Evolutionary conservation across 179 eudicot genomes (phyloP), one percentile per base, ranked within the genome.

Genomic region (Nepenthes alata): DNA sequence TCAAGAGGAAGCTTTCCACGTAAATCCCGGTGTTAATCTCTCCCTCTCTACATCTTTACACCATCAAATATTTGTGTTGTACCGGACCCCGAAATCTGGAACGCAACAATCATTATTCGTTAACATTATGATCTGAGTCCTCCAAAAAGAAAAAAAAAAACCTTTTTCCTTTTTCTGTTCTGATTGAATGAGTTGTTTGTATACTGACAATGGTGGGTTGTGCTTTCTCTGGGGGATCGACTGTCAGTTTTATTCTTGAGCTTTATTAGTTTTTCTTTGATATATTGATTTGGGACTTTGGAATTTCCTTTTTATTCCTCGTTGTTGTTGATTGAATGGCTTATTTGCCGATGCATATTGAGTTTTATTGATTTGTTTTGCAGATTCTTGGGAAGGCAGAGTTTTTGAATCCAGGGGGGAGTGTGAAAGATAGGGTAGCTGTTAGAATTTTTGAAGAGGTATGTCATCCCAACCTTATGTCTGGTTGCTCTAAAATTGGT

Each of bases 301-400:
- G 1, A 57, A 36, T 39, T 47, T 37, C 4, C 13, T 52, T 35
- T 5, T 35, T 8, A 1, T 16, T 36, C 35, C 36, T 47, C 2
- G 11, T 61, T 65, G 15, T 37, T n/a, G 34, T 6, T 60, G 59
- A 41, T 47, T 49, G 44, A 41, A 41, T 41, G 45, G 45, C 8
- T 41, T 41, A 7, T 66, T 47, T 61, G 51, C 2, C 51, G 35
- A 34, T 14, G 61, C 35, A 35, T 25, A 52, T 55, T 13, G 38
- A 3, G 44, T 37, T 50, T 56, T 50, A n/a, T 11, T 44, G 0
- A 25, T 25, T 25, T 60, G 60, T 70, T 47, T 58, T 67, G 38
- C 85, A 90, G 98, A 93, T 93, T 78, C 71, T 89, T 7, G 98
- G 95, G 49, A 93, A 93, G 70, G 95, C 98, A 0, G 96, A 93